Percentiles rank a stretch among this genome's conserved stretches.
Conservation (phyloP, 2,329 filamentous ascomycete genomes). For the Xylariales sp. region DNA sequence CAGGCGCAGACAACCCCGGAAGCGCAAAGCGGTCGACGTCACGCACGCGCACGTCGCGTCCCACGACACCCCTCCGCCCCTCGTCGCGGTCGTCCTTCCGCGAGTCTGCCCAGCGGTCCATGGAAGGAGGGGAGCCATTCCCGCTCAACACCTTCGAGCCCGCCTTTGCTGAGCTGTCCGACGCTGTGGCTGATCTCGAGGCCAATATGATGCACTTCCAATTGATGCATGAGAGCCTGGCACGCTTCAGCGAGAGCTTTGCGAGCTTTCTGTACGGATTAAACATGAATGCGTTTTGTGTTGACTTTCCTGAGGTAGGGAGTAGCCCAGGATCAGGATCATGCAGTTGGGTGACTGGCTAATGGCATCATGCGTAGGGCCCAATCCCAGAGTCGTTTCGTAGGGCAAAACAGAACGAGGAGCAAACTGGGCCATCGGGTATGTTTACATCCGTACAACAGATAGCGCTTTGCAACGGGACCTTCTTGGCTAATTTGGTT, state of each 20-base stretch:
- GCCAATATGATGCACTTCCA: conserved; percentile 97
- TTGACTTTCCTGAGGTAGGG: conserved; percentile 87
- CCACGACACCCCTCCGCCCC: conserved; percentile 86
- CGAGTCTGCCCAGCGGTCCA: conserved; percentile 60
- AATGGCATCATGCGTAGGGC: conserved; percentile 45
- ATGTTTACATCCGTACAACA: background rate
- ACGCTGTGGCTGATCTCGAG: conserved; percentile 92
- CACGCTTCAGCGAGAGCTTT: conserved; percentile 93
- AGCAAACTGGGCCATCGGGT: conserved; percentile 29
- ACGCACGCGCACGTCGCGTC: conserved; percentile 53
- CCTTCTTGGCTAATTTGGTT: too few relatives aligned
- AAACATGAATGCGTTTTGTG: conserved; percentile 99
- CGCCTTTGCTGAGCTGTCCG: conserved; percentile 86
- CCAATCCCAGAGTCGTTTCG: conserved; percentile 81
- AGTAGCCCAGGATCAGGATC: too few relatives aligned
- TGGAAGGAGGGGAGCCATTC: conserved; percentile 50
- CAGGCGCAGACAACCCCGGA: background rate
- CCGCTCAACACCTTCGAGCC: conserved; percentile 83
- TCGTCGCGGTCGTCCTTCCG: conserved; percentile 86
- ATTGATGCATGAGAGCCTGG: conserved; percentile 90
- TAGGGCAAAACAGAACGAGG: conserved; percentile 55
- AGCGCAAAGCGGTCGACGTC: conserved; percentile 7
- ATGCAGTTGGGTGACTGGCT: too few relatives aligned
- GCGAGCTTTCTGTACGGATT: conserved; percentile 91
- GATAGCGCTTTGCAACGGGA: too few relatives aligned